Base-by-base conservation (phyloP, 2,329 filamentous ascomycete species). In the Trichoderma atroviride region DNA sequence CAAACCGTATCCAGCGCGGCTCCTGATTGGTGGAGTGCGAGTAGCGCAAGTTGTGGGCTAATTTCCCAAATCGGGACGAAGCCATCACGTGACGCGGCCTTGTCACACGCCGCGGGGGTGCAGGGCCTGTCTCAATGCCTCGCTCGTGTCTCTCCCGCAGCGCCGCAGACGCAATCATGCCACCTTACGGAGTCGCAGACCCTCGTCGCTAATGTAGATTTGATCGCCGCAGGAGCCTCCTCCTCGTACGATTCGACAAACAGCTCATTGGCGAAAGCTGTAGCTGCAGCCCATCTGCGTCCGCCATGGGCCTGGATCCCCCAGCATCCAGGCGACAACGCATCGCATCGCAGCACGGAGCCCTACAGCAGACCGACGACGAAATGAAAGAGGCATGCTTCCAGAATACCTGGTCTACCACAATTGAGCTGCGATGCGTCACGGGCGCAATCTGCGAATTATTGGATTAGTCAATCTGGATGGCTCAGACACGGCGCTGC, bases 141-240 rank as follows among this genome's bases (percentile, higher is more conserved):
- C 40, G 29, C 69, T 59, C 40, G 13, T 35, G 3, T 35, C 33
- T n/a, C 60, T 55, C 55, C 47, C 62, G 67, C 69, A 64, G 62
- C 55, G 71, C 67, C 71, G 63, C 71, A 68, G 69, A 70, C 66
- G 62, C 66, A 70, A 68, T 71, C 57, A 47, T 66, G 58, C 40
- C 53, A 53, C 66, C 60, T 40, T 24, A 37, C 35, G 61, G 31
- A 52, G 47, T 29, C n/a, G 47, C 57, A 35, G 47, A 43, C 66
- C 50, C 50, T 57, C 50, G 57, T 57, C 58, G 47, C 33, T 35
- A 33, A 57, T 68, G 65, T 40, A 68, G 65, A 68, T 68, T 68
- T 53, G 65, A 68, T 68, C 65, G 65, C 61, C 65, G 57, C n/a
- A 53, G 40, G 57, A 60, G 40, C 55, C 65, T 55, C 29, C 50